Evolutionary conservation across 2,329 filamentous ascomycete genomes (phyloP), one percentile per base, ranked within the genome.

Genomic region (Microthyrium microscopicum): DNA sequence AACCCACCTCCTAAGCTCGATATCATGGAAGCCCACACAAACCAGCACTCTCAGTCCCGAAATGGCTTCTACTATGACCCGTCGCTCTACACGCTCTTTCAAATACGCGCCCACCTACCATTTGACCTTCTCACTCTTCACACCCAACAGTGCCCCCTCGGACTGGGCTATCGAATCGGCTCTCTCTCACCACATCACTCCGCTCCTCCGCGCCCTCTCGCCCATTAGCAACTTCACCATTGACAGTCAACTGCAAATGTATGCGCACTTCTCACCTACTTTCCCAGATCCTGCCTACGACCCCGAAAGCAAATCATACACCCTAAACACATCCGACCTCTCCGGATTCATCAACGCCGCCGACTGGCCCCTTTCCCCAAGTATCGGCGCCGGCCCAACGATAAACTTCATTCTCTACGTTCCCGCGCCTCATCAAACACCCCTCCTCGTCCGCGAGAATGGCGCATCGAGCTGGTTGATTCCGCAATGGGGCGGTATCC

Each of bases 261-360:
- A 93, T 50, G 87, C 89, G 5, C 61, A 61, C 2, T 70, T 75
- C 40, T 70, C 73, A 2, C 70, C 71, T 1, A 73, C 70, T 2
- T 65, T 76, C 13, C 66, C 61, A 5, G 55, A 58, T 3, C 73
- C 73, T 1, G 58, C 66, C 29, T 70, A 62, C 38, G 62, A 72
- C 35, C 54, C 62, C 17, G 37, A 51, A 1, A 53, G 53, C n/a
- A 57, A 74, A 17, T 66, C 77, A 20, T 77, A 71, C 71, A 68
- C 61, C 0, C 60, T 98, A 22, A 74, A 70, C 46, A 85, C 83
- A 50, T 79, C 92, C 44, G 84, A 93, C 46, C 65, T 98, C 2
- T 83, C 82, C 24, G 85, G 81, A 1, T 98, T 98, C 49, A 84
- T 98, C 55, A 98, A 98, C 48, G 85, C 87, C 3, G 89, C 89